Conservation (phyloP, 306 rosid genomes). For the Trifolium repens region DNA sequence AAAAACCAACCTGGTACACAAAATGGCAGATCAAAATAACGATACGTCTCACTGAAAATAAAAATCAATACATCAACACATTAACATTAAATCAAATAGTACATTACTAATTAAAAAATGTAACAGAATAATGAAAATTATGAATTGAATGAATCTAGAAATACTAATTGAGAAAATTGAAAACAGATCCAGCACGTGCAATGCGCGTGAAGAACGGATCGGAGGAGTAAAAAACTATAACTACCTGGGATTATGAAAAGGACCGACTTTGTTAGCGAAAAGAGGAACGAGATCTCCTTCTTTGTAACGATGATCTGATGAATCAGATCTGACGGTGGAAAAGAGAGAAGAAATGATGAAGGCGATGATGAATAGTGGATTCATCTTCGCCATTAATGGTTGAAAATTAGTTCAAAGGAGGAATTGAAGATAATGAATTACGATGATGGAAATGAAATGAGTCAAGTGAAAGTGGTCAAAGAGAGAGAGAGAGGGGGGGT, state of each 20-base stretch:
- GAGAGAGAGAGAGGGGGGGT: background rate
- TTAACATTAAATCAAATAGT: background rate
- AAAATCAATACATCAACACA: background rate
- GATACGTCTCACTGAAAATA: slow-evolving; percentile 51
- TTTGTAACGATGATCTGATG: slow-evolving; percentile 58
- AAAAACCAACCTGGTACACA: slow-evolving; percentile 68
- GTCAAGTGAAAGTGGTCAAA: background rate
- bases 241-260: slow-evolving; percentile 66
- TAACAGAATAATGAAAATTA: background rate
- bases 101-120: background rate
- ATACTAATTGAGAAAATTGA: background rate
- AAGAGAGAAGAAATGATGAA: slow-evolving; percentile 2
- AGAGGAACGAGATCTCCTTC: slow-evolving; percentile 59
- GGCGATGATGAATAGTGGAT: slow-evolving; percentile 20
- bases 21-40: slow-evolving; percentile 83
- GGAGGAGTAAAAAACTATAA: background rate
- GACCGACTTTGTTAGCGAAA: slow-evolving; percentile 63
- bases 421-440: background rate
- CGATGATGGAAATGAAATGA: background rate
- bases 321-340: slow-evolving; percentile 54
- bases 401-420: background rate
- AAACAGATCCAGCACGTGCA: slow-evolving; percentile 30
- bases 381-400: slow-evolving; percentile 33
- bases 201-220: slow-evolving; percentile 19
- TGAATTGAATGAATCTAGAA: background rate